Evolutionary conservation across 495 filamentous ascomycete genomes (phyloP).

Genomic region (Glonium stellatum): DNA sequence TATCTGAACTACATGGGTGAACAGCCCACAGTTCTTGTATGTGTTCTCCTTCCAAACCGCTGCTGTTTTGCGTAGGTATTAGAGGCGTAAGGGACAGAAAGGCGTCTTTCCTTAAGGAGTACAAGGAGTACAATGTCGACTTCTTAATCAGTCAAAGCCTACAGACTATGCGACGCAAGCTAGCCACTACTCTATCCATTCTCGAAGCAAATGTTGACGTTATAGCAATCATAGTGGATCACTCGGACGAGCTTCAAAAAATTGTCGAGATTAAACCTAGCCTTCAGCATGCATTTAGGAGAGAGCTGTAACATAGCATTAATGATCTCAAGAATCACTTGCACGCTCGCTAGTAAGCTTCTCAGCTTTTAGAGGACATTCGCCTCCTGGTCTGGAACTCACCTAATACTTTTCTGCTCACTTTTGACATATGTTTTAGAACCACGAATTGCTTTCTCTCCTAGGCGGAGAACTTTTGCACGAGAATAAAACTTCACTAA

Average conservation of each 20-base stretch:
- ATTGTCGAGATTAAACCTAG: background rate
- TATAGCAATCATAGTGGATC: background rate
- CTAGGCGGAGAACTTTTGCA: background rate
- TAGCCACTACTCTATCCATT: background rate
- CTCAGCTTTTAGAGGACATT: background rate
- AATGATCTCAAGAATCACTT: background rate
- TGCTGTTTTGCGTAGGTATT: background rate
- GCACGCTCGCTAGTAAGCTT: background rate
- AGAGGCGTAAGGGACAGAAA: background rate
- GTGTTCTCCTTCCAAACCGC: background rate
- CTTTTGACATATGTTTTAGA: background rate
- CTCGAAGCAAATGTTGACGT: background rate
- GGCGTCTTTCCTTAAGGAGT: background rate
- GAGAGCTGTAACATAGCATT: background rate
- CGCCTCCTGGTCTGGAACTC: background rate
- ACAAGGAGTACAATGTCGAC: background rate
- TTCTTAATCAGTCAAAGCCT: background rate
- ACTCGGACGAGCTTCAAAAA: background rate
- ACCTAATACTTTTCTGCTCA: background rate
- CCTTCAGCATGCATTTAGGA: background rate
- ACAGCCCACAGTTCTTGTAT: background rate
- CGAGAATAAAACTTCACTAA: background rate
- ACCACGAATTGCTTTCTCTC: background rate
- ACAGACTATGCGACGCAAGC: background rate
- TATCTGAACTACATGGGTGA: background rate